Base-by-base conservation (phyloP, 306 rosid genomes). In the Crataegus laevigata region DNA sequence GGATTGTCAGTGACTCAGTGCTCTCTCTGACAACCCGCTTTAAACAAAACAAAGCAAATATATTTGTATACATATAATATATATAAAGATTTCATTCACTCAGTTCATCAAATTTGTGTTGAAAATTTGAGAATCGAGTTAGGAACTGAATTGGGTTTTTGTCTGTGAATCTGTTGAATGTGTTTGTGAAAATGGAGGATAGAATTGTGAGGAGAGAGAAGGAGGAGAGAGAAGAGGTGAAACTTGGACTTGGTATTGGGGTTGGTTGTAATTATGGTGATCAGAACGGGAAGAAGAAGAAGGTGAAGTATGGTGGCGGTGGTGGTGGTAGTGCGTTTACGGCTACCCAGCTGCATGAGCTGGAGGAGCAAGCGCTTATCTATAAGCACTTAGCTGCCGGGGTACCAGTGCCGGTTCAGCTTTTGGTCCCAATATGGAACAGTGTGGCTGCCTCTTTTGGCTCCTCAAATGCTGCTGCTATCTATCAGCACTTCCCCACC, bases 261-360 rank as follows among this genome's bases (percentile, higher is more conserved):
- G 66, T 9, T 36, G 47, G n/a, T 8, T 9, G 47, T 65, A 28
- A 21, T 19, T 5, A 14, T 15, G 42, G 32, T 15, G 29, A 24
- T 57, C 62, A 4, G 2, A 57, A 22, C 24, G 62, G 62, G 62
- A 24, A 11, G 24, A 13, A 14, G 32, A 60, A 47, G 69, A 71
- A 34, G 55, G 63, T 65, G 64, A 79, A 82, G 43, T 69, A 4
- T 65, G 22, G 66, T 52, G 77, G 65, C 28, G 64, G 66, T 1
- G 36, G 36, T 32, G 36, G 36, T 5, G 34, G 34, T 24, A 7
- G 64, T 14, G 11, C 12, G 54, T 84, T 90, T 40, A 85, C 96
- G 15, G 75, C 75, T 61, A 77, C 77, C 55, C 96, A 91, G 82
- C 80, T 78, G 88, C 75, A 79, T 58, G 97, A 94, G 84, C 85